Evolutionary conservation across 106 monocot genomes (phyloP).

Genomic region (Chionographis japonica): DNA sequence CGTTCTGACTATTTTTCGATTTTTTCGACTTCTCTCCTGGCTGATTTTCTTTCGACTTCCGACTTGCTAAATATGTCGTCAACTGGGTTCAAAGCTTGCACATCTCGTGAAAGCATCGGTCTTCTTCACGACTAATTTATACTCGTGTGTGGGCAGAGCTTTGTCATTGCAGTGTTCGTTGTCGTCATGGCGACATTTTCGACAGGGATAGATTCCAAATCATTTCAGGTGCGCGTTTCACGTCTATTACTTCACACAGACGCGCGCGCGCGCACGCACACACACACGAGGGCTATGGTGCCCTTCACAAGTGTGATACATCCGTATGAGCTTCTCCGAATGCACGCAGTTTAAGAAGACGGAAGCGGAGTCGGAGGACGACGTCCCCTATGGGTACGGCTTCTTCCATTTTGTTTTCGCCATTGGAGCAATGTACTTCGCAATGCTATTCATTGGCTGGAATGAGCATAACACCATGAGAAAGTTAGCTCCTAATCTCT

Average conservation of each 20-base stretch:
- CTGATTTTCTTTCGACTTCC: too few relatives aligned
- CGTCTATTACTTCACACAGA: not conserved
- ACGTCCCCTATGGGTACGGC: conserved; percentile 83
- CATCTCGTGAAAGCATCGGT: too few relatives aligned
- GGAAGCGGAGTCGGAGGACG: conserved; percentile 47
- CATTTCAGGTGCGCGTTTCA: conserved; percentile 49
- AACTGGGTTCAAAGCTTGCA: too few relatives aligned
- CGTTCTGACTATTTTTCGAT: too few relatives aligned
- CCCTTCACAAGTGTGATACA: too few relatives aligned
- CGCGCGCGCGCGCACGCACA: too few relatives aligned
- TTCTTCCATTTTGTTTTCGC: conserved; percentile 96
- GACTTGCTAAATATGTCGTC: too few relatives aligned
- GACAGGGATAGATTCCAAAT: conserved; percentile 72
- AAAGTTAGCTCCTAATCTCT: conserved; percentile 36
- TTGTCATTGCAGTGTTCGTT: conserved; percentile 71
- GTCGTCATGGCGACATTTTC: conserved; percentile 87
- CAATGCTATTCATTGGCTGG: conserved; percentile 90
- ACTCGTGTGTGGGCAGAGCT: conserved; percentile 48
- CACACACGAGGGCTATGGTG: too few relatives aligned
- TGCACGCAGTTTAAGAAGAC: conserved; percentile 55
- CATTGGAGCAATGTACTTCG: conserved; percentile 89
- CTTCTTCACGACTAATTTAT: too few relatives aligned
- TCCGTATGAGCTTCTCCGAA: not conserved
- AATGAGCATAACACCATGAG: conserved; percentile 56
- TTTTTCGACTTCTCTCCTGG: too few relatives aligned